Percentiles rank a stretch among this genome's conserved stretches.
Evolutionary conservation across 1,284 basidiomycete species (phyloP).

Genomic region (Xerocomus minutiporus): DNA sequence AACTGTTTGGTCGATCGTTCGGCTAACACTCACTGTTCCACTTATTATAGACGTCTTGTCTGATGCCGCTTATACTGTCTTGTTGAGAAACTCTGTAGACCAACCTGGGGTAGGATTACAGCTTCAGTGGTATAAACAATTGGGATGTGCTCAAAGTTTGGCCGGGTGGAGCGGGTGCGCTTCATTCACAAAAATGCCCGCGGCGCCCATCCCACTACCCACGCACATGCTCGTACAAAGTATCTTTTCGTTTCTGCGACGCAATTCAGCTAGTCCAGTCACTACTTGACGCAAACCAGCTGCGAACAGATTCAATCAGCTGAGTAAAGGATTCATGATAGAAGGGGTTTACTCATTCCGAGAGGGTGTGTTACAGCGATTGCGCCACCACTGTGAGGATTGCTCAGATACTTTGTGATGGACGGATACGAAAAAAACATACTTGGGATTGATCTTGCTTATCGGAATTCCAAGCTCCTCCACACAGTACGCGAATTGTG

Average conservation of each 20-base stretch:
- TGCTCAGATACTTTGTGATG: background rate
- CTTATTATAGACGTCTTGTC: no score
- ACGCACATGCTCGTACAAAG: slow-evolving; percentile 87
- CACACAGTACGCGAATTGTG: slow-evolving; percentile 75
- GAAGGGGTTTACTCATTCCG: slow-evolving; percentile 64
- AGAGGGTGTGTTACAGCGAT: slow-evolving; percentile 81
- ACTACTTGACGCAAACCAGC: slow-evolving; percentile 83
- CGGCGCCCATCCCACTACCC: slow-evolving; percentile 86
- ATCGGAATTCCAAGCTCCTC: slow-evolving; percentile 77
- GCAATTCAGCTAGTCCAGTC: slow-evolving; percentile 77
- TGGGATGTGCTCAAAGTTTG: slow-evolving; percentile 21
- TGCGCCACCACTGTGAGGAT: slow-evolving; percentile 65
- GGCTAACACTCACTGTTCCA: no score
- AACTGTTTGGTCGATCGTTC: no score
- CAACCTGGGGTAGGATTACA: background rate
- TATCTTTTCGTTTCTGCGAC: slow-evolving; percentile 59
- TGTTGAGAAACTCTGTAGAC: no score
- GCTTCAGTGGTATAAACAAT: background rate
- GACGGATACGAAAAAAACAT: slow-evolving; percentile 21
- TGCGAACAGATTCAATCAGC: slow-evolving; percentile 21
- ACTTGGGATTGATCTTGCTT: slow-evolving; percentile 87
- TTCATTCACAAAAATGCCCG: slow-evolving; percentile 79
- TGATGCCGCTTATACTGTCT: no score
- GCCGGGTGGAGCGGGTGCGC: slow-evolving; percentile 24
- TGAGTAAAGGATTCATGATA: background rate